Evolutionary conservation across 73 alveolate species (phyloP), one percentile per base, ranked within the genome.

Genomic region (Symbiodinium natans): DNA sequence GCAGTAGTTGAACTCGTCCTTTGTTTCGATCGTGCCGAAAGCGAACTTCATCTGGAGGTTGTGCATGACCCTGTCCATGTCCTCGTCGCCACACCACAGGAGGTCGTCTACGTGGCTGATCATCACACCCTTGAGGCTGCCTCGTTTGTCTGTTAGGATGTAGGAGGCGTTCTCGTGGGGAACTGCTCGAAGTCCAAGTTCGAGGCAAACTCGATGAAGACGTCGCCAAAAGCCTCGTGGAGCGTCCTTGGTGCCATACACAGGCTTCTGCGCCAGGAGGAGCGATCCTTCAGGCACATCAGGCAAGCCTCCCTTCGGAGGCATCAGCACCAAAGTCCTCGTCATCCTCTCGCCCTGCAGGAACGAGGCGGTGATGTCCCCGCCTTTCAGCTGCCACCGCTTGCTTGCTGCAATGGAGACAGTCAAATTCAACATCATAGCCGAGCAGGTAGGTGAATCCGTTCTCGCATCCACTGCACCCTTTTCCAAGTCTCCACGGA

Each of bases 301-400:
- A 3, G 93, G 93, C 0, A 85, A 3, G 0, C 93, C 93, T 5
- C 71, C 93, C 11, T 34, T 34, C 1, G 82, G 93, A 0, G 63
- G 82, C 6, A 25, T 9, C 0, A 85, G 46, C 2, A 48, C 82
- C 13, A 85, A 23, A 0, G 19, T 15, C 54, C 93, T 43, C 36
- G 36, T 85, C 40, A 85, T n/a, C 54, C 52, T 13, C 2, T 71
- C 82, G 0, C 93, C 93, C 31, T 85, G 93, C 5, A 85, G 82
- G 42, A 85, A 85, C 1, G 93, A 41, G 0, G 93, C 93, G 0
- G 82, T 41, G 82, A 85, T 85, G 27, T 85, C 93, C 0, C 93
- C 93, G 1, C 54, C 52, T 0, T 41, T 33, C 2, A 85, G 82
- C 27, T 19, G 31, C n/a, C 19, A 6, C 17, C 38, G 4, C 23